Conservation (phyloP, 495 filamentous ascomycete genomes). For the Penicillium silybi region DNA sequence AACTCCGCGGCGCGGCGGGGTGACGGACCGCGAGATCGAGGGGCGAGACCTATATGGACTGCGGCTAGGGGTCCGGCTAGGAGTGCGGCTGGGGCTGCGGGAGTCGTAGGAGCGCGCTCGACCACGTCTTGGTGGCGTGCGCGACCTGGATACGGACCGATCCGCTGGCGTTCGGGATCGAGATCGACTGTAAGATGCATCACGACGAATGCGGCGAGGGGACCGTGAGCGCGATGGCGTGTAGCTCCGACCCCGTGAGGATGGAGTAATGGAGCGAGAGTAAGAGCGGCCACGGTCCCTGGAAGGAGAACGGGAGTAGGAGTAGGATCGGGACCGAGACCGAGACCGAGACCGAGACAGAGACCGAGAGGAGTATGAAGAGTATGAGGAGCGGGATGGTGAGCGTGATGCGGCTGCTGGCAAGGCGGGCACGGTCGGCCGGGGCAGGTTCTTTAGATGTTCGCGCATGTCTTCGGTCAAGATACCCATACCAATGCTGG, state of each 20-base stretch:
- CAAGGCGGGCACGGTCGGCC: slow-evolving; percentile 66
- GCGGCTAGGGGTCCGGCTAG: slow-evolving; percentile 16
- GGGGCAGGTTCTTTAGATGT: slow-evolving; percentile 78
- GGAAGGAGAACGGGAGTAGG: slow-evolving; percentile 39
- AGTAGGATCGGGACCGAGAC: slow-evolving; percentile 36
- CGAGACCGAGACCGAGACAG: slow-evolving; percentile 26
- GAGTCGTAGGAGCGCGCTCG: slow-evolving; percentile 26
- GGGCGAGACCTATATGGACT: slow-evolving; percentile 25
- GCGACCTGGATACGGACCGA: slow-evolving; percentile 20
- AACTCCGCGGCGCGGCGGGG: slow-evolving; percentile 27
- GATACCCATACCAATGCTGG: slow-evolving; percentile 89
- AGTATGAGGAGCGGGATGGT: slow-evolving; percentile 58
- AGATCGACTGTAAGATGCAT: slow-evolving; percentile 28
- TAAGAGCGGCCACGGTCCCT: slow-evolving; percentile 33
- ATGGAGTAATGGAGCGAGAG: slow-evolving; percentile 34
- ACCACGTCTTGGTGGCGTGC: slow-evolving; percentile 25
- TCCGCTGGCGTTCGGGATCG: slow-evolving; percentile 15
- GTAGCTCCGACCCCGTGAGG: slow-evolving; percentile 38
- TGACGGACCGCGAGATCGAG: slow-evolving; percentile 33
- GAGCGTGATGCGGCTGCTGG: slow-evolving; percentile 52
- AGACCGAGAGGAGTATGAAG: slow-evolving; percentile 37
- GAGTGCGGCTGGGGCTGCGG: slow-evolving; percentile 20
- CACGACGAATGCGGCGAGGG: slow-evolving; percentile 31
- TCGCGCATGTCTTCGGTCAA: slow-evolving; percentile 95
- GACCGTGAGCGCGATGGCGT: slow-evolving; percentile 30